Percentiles rank a stretch among this genome's conserved stretches.
Evolutionary conservation across 139 green algal species (phyloP).

Genomic region (Chlorella sp.): DNA sequence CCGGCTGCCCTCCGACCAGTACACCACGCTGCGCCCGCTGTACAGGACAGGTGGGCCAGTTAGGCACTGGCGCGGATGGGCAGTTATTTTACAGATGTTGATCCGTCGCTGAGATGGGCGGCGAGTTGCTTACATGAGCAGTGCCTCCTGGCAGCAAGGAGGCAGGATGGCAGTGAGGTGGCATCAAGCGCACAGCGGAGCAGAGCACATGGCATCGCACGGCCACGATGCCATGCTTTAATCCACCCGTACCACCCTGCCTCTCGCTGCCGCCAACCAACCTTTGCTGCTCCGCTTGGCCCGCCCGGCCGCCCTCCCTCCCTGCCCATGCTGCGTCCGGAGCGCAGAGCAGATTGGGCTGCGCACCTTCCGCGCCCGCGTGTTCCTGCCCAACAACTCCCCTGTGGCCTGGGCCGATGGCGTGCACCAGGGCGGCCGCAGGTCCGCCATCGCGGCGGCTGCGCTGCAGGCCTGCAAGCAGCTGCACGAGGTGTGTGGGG

Average conservation of each 20-base stretch:
- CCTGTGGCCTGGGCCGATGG: conserved; percentile 39
- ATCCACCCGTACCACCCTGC: no score
- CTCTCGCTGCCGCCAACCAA: background rate
- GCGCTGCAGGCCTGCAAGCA: conserved; percentile 48
- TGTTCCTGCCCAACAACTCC: conserved; percentile 53
- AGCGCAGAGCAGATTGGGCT: conserved; percentile 6
- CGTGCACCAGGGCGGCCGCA: conserved; percentile 7
- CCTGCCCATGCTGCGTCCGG: background rate
- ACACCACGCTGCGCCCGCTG: conserved; percentile 42
- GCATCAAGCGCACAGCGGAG: background rate
- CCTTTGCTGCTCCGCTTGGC: background rate
- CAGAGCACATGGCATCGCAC: no score
- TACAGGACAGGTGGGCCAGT: conserved; percentile 40
- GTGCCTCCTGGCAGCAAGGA: no score
- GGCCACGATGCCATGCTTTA: no score
- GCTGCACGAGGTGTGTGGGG: conserved; percentile 47
- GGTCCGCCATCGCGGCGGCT: conserved; percentile 37
- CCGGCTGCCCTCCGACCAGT: conserved; percentile 18
- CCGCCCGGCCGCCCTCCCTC: background rate
- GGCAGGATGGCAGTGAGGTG: background rate
- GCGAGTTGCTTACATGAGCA: background rate
- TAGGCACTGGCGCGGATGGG: no score
- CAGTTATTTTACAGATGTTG: no score
- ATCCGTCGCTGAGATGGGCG: no score
- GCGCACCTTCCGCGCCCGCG: background rate